Percentiles rank a stretch among this genome's conserved stretches.
Conservation (phyloP, 306 rosid genomes). For the Cyamopsis tetragonoloba region DNA sequence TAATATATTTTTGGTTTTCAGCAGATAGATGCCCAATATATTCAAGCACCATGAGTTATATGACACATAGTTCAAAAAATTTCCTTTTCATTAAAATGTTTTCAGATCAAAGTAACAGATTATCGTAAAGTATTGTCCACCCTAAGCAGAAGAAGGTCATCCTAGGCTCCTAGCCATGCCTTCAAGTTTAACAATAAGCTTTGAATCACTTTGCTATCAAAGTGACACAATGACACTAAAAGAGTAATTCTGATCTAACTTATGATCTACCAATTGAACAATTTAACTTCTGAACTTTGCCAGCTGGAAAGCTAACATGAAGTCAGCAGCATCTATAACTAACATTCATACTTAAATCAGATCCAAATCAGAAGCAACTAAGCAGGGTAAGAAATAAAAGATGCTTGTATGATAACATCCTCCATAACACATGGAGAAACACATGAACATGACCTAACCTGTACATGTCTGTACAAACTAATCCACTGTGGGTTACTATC, state of each 20-base stretch:
- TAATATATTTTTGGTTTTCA: neutral
- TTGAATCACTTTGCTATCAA: constrained; percentile 1
- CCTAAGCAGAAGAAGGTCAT: neutral
- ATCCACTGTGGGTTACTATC: neutral
- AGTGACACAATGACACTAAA: neutral
- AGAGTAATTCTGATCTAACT: neutral
- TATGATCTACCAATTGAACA: neutral
- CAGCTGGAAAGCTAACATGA: neutral
- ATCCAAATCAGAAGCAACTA: neutral
- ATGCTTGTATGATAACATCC: neutral
- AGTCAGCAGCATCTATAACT: neutral
- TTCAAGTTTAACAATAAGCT: neutral
- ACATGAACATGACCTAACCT: neutral
- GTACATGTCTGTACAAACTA: neutral
- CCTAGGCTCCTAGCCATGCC: constrained; percentile 9
- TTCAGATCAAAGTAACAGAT: neutral
- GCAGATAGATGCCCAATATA: neutral
- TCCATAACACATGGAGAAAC: neutral
- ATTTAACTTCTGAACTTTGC: neutral
- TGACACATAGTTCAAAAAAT: neutral
- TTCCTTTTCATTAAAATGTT: neutral
- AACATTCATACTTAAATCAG: neutral
- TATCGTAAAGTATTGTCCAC: neutral
- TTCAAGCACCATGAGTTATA: neutral
- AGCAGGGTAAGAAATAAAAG: neutral